These are phyloP conservation scores for Trichomonascaceae sp. DNA, from an alignment of 1,139 yeast species.

Conservation along the genomic window DNA sequence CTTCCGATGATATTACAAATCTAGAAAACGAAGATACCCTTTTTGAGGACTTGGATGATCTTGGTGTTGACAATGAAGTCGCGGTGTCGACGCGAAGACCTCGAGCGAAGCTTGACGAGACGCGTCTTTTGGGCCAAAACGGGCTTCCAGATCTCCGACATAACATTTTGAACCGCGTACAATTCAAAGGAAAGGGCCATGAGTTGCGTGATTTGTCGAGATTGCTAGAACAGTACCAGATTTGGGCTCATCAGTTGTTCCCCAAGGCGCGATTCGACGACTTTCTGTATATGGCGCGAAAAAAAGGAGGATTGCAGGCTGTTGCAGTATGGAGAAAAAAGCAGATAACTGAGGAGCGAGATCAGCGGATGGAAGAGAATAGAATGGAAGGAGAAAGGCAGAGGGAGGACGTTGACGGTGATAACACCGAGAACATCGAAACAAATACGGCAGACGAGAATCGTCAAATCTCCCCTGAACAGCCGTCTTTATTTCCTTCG, in stretches of 20 bases:
- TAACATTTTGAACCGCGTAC: slow-evolving; percentile 22
- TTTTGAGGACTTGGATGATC: slow-evolving; percentile 20
- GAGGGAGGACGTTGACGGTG: not conserved
- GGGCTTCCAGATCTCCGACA: slow-evolving; percentile 32
- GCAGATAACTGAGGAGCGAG: not conserved
- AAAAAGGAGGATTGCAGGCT: slow-evolving; percentile 27
- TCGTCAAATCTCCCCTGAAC: not conserved
- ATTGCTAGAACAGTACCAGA: slow-evolving; percentile 61
- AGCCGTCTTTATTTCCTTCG: not conserved
- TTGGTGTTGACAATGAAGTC: slow-evolving; percentile 36
- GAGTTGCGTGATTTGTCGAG: slow-evolving; percentile 41
- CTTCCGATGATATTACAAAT: not conserved
- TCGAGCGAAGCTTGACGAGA: slow-evolving; percentile 34
- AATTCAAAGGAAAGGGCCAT: slow-evolving; percentile 36
- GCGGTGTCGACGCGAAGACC: slow-evolving; percentile 23
- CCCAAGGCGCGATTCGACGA: slow-evolving; percentile 76
- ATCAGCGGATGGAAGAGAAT: not conserved
- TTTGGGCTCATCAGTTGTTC: slow-evolving; percentile 78
- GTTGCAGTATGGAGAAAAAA: slow-evolving; percentile 18
- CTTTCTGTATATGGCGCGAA: slow-evolving; percentile 35
- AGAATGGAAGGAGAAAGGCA: not conserved
- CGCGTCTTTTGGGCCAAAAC: slow-evolving; percentile 27
- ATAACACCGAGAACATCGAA: not conserved
- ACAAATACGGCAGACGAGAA: not conserved
- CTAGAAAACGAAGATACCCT: not conserved